Base-by-base conservation (phyloP, 2,329 filamentous ascomycete species). In the Ustulina deusta region DNA sequence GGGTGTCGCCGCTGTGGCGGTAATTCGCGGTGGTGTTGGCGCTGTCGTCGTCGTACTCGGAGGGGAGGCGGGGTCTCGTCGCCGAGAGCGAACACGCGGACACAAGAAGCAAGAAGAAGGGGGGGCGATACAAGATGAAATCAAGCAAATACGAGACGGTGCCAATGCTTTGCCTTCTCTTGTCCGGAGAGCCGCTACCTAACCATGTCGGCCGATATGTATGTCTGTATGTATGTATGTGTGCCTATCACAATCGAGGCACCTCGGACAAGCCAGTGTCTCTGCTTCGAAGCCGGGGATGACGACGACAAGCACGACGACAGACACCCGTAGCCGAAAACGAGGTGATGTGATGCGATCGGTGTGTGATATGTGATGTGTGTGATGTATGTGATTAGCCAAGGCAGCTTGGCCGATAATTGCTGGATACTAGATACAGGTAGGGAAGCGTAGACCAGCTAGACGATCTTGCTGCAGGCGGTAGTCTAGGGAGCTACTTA, bases 131-230 rank as follows among this genome's bases (percentile, higher is more conserved):
- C 6, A n/a, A 20, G 15, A 52, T 52, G 2, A 52, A 10, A 10
- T 5, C 27, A n/a, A 32, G 11, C 9, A 20, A 34, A 20, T 52
- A 6, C 6, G 17, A 32, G 27, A 34, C 20, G 27, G 22, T 51
- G 25, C 27, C 5, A 34, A 32, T 38, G 17, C 51, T n/a, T n/a
- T 57, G 25, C 29, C 20, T 38, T 17, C 15, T 29, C 11, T n/a
- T 25, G 22, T 15, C 25, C 20, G 59, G 17, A 20, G 29, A 40
- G 60, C 25, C 66, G 62, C 54, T 61, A 61, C n/a, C 7, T 34
- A 36, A 20, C 54, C 57, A 65, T 48, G 44, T 62, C 52, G 55
- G 36, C 49, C 49, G 17, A 32, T 32, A n/a, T 13, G 49, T 52
- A 52, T 10, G 48, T 11, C 17, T n/a, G 2, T 20, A 7, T 10